A percentile compares a stretch with the other conserved stretches of the same genome.
phyloP scores from a whole-genome alignment of 2,329 filamentous ascomycete species.

The Monosporascus sp. region DNA sequence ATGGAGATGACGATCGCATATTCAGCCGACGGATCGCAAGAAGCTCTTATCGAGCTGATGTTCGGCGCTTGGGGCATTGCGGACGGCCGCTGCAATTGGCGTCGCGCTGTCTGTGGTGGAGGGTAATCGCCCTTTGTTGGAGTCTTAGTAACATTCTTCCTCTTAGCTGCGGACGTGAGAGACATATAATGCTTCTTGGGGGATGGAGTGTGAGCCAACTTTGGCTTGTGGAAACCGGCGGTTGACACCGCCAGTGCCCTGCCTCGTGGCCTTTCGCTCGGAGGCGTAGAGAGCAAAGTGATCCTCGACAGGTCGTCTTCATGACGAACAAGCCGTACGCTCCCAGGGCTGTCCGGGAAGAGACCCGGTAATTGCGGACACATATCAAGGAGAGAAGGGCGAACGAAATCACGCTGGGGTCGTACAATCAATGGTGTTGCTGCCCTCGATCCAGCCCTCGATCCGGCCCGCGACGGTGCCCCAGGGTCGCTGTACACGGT shows the following conservation, averaged over 20 bases:
- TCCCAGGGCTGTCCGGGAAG: slow-evolving; percentile 34
- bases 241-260: slow-evolving; percentile 10
- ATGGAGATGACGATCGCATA: slow-evolving; percentile 91
- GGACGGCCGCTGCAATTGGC: slow-evolving; percentile 65
- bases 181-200: slow-evolving; percentile 36
- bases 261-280: slow-evolving; percentile 12
- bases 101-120: slow-evolving; percentile 53
- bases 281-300: slow-evolving; percentile 22
- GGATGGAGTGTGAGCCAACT: slow-evolving; percentile 27
- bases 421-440: slow-evolving; percentile 66
- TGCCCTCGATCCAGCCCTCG: slow-evolving; percentile 59
- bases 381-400: slow-evolving; percentile 32
- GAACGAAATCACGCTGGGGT: slow-evolving; percentile 38
- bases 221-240: slow-evolving; percentile 18
- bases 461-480: slow-evolving; percentile 26
- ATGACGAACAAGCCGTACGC: slow-evolving; percentile 39
- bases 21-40: slow-evolving; percentile 64
- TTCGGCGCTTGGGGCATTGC: slow-evolving; percentile 69
- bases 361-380: slow-evolving; percentile 17
- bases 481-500: slow-evolving; percentile 64
- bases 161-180: slow-evolving; percentile 40
- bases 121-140: slow-evolving; percentile 43
- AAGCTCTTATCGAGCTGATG: slow-evolving; percentile 64
- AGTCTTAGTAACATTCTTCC: slow-evolving; percentile 45
- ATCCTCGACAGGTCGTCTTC: slow-evolving; percentile 22